Conservation (phyloP, 225 moss, liverwort and hornwort species). For the Polytrichum formosum region DNA sequence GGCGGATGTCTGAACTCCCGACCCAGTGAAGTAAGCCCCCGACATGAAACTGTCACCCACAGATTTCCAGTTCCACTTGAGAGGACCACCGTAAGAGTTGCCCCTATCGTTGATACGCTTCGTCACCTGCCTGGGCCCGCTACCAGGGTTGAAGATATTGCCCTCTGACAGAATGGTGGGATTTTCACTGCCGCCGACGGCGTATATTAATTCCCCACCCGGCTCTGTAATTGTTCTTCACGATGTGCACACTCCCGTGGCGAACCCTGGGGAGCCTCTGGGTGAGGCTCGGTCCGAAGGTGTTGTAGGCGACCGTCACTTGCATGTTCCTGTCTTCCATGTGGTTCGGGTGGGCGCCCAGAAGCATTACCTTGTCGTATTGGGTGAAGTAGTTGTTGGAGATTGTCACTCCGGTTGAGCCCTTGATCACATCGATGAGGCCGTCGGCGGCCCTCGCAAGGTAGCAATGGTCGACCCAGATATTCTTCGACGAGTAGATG, state of each 20-base stretch:
- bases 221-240: constrained; percentile 31
- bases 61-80: not conserved
- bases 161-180: constrained; percentile 20
- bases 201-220: constrained; percentile 22
- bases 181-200: constrained; percentile 22
- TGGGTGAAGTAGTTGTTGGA: constrained; percentile 78
- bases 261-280: constrained; percentile 58
- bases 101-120: constrained; percentile 20
- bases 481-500: constrained; percentile 42
- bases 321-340: constrained; percentile 47
- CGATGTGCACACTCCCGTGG: constrained; percentile 17
- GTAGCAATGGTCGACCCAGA: constrained; percentile 81
- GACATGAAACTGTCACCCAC: not conserved
- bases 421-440: constrained; percentile 56
- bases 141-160: constrained; percentile 17
- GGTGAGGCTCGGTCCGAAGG: constrained; percentile 46
- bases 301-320: constrained; percentile 71
- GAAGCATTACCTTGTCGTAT: constrained; percentile 80
- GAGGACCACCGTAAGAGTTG: not conserved
- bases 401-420: constrained; percentile 56
- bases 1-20: not conserved
- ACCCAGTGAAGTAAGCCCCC: constrained; percentile 1
- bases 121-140: constrained; percentile 11
- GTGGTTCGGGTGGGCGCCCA: constrained; percentile 59
- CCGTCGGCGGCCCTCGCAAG: constrained; percentile 56